Base-by-base conservation (phyloP, 768 basidiomycete species). In the Russula olivacea region DNA sequence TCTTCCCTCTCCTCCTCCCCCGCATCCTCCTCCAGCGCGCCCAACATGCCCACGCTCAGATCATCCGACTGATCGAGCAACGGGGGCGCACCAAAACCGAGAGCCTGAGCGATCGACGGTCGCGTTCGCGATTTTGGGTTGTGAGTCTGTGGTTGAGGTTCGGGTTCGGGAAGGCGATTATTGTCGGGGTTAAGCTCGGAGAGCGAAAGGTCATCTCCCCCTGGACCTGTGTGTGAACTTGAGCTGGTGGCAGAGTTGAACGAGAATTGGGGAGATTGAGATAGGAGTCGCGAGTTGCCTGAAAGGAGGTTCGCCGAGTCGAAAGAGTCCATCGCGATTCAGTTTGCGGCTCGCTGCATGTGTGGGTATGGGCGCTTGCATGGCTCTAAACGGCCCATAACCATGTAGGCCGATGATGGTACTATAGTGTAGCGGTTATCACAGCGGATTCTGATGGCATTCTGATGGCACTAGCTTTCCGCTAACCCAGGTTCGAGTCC, bases 181-280 rank as follows among this genome's bases (percentile, higher is more conserved):
- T 81, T 76, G 53, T 73, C 69, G 43, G 82, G 68, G 19, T 80
- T 83, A 4, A 85, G 77, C 63, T 85, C 83, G 1, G 83, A 83
- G 50, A 85, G 71, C 7, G 83, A 84, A 3, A 85, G 76, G 70
- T 84, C 83, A 63, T 76, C 78, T 38, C 76, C 77, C 17, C 77
- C 77, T 19, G 74, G 78, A 6, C 77, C 80, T 2, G 78, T 78
- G 61, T 74, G 68, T 12, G 71, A 73, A 49, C 63, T 67, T 7
- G 73, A 70, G 2, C 38, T 40, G 4, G 2, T 40, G 1, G 11
- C 36, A 8, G 38, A 40, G 48, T 61, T 51, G 52, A 68, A 62
- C 4, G 58, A 51, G 43, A 74, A 72, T 52, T 76, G 73, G 6
- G 78, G 74, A 0, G 81, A 78, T 66, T 82, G 79, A 11, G 79